A percentile compares a stretch with the other conserved stretches of the same genome.
These are phyloP conservation scores for Entomophthora muscae DNA, from an alignment of 371 early-diverging fungal genomes.

Conservation along the genomic window DNA sequence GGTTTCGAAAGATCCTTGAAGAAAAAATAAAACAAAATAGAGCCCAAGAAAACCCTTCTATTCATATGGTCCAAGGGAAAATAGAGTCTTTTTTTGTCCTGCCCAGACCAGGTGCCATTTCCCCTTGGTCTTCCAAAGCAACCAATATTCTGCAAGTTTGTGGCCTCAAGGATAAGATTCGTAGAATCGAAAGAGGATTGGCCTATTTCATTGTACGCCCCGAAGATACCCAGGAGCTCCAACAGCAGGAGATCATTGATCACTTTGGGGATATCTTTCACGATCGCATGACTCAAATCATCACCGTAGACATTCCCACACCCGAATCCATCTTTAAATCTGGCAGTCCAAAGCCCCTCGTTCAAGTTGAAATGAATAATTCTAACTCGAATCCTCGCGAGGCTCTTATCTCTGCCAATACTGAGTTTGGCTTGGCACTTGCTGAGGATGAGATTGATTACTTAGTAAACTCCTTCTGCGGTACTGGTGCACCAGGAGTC, in stretches of 20 bases:
- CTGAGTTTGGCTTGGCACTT: slow-evolving; percentile 77
- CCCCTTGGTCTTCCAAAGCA: slow-evolving; percentile 98
- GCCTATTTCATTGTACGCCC: slow-evolving; percentile 31
- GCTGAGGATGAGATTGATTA: slow-evolving; percentile 90
- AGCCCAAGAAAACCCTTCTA: background rate
- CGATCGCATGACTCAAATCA: slow-evolving; percentile 87
- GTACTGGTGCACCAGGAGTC: slow-evolving; percentile 22
- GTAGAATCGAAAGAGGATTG: slow-evolving; percentile 74
- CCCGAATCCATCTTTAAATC: slow-evolving; percentile 52
- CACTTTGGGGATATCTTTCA: slow-evolving; percentile 35
- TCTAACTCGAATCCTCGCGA: slow-evolving; percentile 28
- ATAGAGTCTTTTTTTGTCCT: slow-evolving; percentile 37
- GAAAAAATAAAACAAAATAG: background rate
- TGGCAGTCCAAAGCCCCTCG: slow-evolving; percentile 56
- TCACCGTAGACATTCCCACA: slow-evolving; percentile 36
- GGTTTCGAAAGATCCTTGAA: background rate
- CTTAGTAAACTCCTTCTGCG: slow-evolving; percentile 68
- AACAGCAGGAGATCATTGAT: slow-evolving; percentile 12
- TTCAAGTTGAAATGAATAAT: slow-evolving; percentile 34
- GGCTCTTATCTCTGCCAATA: slow-evolving; percentile 58
- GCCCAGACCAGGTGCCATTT: slow-evolving; percentile 87
- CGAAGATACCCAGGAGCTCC: slow-evolving; percentile 13
- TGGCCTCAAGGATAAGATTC: slow-evolving; percentile 44
- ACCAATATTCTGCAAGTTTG: slow-evolving; percentile 87
- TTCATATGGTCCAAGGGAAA: slow-evolving; percentile 10